Percentiles rank a stretch among this genome's conserved stretches.
Evolutionary conservation across 495 filamentous ascomycete species (phyloP).

Genomic region (Trichoderma virens): DNA sequence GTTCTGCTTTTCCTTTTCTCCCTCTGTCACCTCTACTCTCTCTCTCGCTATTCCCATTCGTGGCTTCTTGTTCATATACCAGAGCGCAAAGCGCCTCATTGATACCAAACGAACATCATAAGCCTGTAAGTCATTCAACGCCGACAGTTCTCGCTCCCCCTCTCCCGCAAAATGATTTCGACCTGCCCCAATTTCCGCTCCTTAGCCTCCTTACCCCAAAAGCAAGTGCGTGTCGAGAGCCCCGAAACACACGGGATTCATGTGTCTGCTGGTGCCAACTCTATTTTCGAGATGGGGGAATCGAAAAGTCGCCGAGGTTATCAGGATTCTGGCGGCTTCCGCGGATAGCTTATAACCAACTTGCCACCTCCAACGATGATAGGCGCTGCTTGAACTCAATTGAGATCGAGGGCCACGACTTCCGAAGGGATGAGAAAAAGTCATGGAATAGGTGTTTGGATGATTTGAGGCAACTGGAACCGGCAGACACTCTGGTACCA

Average conservation of each 20-base stretch:
- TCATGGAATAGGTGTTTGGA: background rate
- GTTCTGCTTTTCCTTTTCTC: background rate
- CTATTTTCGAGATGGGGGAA: background rate
- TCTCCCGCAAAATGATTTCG: background rate
- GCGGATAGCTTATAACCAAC: background rate
- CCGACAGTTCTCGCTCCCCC: background rate
- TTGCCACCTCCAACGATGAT: background rate
- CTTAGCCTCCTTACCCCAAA: conserved; percentile 6
- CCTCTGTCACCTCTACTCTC: background rate
- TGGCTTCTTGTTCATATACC: background rate
- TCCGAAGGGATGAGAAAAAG: background rate
- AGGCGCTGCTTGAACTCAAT: background rate
- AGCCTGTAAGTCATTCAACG: background rate
- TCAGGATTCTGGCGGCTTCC: conserved; percentile 4
- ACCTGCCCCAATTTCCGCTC: background rate
- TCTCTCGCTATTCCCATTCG: background rate
- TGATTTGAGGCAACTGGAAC: background rate
- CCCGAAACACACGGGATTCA: background rate
- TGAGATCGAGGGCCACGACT: background rate
- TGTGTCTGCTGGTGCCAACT: background rate
- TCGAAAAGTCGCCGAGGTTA: background rate
- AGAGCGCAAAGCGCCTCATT: conserved; percentile 4
- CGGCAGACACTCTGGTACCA: background rate
- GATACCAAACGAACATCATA: background rate
- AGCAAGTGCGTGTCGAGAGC: conserved; percentile 1